Percentiles rank a stretch among this genome's conserved stretches.
These are phyloP conservation scores for Acanthamoeba healyi DNA, from an alignment of 208 protist genomes.

Conservation along the genomic window DNA sequence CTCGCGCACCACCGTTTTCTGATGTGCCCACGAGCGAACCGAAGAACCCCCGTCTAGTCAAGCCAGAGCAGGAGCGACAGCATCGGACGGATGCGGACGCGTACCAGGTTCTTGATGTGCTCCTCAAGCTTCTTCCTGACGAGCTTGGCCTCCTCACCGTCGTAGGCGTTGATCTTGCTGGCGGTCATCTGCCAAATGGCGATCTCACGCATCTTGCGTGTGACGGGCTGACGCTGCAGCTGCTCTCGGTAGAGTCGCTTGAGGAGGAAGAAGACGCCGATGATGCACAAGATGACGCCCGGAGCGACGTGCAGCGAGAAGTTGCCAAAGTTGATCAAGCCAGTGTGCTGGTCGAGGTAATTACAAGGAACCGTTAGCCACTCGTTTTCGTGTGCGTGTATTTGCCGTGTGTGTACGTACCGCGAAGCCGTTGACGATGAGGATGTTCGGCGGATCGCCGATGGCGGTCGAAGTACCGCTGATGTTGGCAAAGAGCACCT, in stretches of 20 bases:
- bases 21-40: not conserved
- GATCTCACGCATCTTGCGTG: constrained; percentile 53
- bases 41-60: too few relatives aligned
- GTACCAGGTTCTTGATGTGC: constrained; percentile 71
- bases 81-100: not conserved
- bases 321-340: constrained; percentile 70
- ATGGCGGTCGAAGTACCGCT: constrained; percentile 82
- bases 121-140: constrained; percentile 70
- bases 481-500: constrained; percentile 88
- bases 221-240: constrained; percentile 15
- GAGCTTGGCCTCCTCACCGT: constrained; percentile 71
- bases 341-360: not conserved
- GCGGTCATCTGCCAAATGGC: constrained; percentile 69
- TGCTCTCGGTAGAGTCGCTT: constrained; percentile 29
- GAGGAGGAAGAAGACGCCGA: constrained; percentile 54
- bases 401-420: not conserved
- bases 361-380: not conserved
- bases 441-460: constrained; percentile 90
- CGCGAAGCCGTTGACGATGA: constrained; percentile 84
- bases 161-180: constrained; percentile 47
- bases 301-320: constrained; percentile 65
- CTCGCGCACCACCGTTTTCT: constrained; percentile 58
- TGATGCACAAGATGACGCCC: constrained; percentile 15
- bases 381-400: not conserved
- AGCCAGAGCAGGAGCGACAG: not conserved